Base-by-base conservation (phyloP, 169 alveolate genomes). In the Cryptosporidium muris region DNA sequence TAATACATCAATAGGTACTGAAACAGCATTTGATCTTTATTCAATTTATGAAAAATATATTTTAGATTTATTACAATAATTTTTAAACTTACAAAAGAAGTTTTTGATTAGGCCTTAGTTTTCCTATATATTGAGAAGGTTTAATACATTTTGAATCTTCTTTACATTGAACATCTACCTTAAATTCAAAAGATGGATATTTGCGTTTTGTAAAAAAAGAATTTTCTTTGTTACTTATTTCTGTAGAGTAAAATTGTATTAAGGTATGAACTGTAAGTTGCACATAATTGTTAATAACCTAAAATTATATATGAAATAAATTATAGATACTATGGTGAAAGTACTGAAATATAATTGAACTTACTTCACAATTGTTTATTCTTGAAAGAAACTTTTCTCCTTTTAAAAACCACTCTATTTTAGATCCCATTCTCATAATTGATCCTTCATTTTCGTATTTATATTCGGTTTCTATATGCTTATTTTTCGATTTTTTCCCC, bases 181-280 rank as follows among this genome's bases (percentile, higher is more conserved):
- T 53, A 11, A 74, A 74, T 53, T 74, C 74, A 74, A 74, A 74
- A 58, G 85, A 66, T 14, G 85, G 60, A 74, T 54, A 74, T 14
- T 74, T 74, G 14, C 3, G 47, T 45, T 48, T 74, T 42, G 54
- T 74, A 9, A 42, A 16, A n/a, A 5, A 45, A 7, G 49, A 38
- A 25, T 25, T 25, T 25, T 25, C 25, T 45, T 42, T 42, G 9
- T 49, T 25, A 11, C 2, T 63, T 12, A 43, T 74, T 74, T 74
- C 60, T 25, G 14, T 47, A 7, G 54, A 58, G 25, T 25, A 74
- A 58, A 34, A 58, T 16, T 74, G 85, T 5, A 74, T 34, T 8
- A 74, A 74, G 11, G 62, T 43, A 47, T 74, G 85, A 25, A 74
- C 74, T 11, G 67, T 54, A 56, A 74, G 36, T 7, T 60, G 60